A percentile compares a stretch with the other conserved stretches of the same genome.
Conservation (phyloP, 1,284 basidiomycete genomes). For the Puccinia triticina region DNA sequence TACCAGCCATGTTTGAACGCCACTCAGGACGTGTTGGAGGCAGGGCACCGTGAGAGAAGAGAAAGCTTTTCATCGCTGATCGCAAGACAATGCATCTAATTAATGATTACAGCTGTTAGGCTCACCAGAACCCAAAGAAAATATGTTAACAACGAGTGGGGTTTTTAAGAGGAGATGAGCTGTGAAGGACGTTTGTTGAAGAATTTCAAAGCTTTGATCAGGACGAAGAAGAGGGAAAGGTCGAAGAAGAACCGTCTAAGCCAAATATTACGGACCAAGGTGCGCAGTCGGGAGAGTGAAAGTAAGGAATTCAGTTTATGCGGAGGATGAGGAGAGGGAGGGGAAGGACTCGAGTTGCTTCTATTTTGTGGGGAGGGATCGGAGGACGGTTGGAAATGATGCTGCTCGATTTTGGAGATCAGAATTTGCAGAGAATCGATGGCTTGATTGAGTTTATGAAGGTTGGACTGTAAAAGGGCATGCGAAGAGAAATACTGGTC, state of each 20-base stretch:
- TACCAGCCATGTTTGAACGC: too few species aligned
- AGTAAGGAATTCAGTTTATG: not conserved
- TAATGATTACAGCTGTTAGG: too few species aligned
- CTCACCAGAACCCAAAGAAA: too few species aligned
- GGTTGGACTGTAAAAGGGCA: not conserved
- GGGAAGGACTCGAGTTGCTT: not conserved
- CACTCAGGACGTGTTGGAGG: too few species aligned
- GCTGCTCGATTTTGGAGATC: conserved; percentile 17
- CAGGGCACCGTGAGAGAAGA: too few species aligned
- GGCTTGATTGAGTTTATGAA: conserved; percentile 5
- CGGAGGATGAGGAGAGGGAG: not conserved
- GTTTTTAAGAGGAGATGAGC: not conserved
- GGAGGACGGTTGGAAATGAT: not conserved
- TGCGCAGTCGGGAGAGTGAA: not conserved
- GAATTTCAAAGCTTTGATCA: not conserved
- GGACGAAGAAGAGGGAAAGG: conserved; percentile 13
- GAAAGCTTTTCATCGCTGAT: too few species aligned
- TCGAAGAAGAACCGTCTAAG: conserved; percentile 14
- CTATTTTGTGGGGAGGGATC: not conserved
- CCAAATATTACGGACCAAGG: not conserved
- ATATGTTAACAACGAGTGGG: too few species aligned
- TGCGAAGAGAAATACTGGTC: not conserved
- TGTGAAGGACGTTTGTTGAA: not conserved
- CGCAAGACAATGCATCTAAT: too few species aligned
- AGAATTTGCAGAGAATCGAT: conserved; percentile 19